phyloP scores from a whole-genome alignment of 2,329 filamentous ascomycete species.

The Podosphaera xanthii region DNA sequence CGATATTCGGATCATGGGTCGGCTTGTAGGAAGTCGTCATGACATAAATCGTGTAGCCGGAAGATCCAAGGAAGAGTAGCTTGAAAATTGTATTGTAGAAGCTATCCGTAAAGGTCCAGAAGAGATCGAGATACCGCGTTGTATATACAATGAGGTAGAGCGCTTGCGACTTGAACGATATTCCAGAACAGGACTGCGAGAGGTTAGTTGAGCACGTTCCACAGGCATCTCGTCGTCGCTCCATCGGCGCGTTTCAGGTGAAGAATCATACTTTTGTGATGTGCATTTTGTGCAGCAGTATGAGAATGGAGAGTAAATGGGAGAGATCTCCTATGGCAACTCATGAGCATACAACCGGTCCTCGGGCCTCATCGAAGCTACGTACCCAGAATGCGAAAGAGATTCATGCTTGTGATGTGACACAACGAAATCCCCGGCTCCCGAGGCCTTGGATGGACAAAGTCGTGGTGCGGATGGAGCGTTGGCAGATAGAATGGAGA shows the following conservation, averaged over 20 bases:
- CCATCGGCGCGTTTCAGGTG: not conserved
- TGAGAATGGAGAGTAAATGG: constrained; percentile 82
- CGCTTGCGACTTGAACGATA: constrained; percentile 96
- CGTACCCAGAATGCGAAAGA: constrained; percentile 45
- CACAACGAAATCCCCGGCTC: not conserved
- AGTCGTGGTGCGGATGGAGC: not conserved
- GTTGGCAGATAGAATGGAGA: constrained; percentile 10
- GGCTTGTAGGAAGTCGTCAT: constrained; percentile 97
- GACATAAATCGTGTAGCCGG: constrained; percentile 87
- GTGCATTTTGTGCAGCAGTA: constrained; percentile 91
- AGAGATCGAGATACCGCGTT: constrained; percentile 82
- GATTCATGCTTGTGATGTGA: constrained; percentile 31
- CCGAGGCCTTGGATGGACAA: not conserved
- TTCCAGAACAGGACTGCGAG: constrained; percentile 71
- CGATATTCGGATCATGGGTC: constrained; percentile 87
- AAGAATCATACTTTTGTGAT: constrained; percentile 50
- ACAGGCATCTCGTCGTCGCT: not conserved
- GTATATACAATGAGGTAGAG: constrained; percentile 87
- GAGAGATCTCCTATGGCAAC: constrained; percentile 58
- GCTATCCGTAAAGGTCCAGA: constrained; percentile 48
- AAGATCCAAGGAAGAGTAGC: constrained; percentile 74
- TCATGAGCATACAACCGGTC: constrained; percentile 2
- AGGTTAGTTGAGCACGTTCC: constrained; percentile 10
- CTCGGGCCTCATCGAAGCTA: constrained; percentile 1
- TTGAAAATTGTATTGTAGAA: constrained; percentile 92